Evolutionary conservation across 805 yeast species (phyloP), one percentile per base, ranked within the genome.

Genomic region (Zygosaccharomyces pseudorouxii): DNA sequence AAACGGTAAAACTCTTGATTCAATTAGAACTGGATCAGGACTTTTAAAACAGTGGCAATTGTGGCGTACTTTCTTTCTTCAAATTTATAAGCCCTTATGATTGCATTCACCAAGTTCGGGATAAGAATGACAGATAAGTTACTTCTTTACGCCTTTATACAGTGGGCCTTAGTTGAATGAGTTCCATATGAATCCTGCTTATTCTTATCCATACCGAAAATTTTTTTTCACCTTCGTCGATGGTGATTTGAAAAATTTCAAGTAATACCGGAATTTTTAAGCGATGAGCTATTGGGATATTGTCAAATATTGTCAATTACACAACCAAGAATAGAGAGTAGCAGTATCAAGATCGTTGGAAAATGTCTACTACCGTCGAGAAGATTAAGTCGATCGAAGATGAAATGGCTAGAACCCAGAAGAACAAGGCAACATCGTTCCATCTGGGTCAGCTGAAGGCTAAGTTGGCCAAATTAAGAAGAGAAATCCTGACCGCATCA

Each of bases 371-470:
- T 9, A 81, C 84, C 5, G 86, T 81, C 46, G 87, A 82, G 47
- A 77, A 85, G 67, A 85, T 86, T 64, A 83, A 86, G 73, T 83
- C 84, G 72, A 86, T 90, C 75, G 97, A 92, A 71, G 93, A 86
- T 71, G 99, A 92, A 77, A 92, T 92, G 99, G 90, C 97, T 73
- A 78, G 78, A 62, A 93, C 99, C 63, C 99, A 93, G 68, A 93
- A 92, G 73, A 93, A 93, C 73, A 93, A 93, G 81, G 95, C 95
- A 65, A 93, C 99, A 3, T 88, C 93, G 56, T 92, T 86, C 73
- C 99, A 93, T 76, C 74, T 93, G 77, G 99, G 99, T 64, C 96
- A 89, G 73, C 76, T 93, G 55, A 93, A 95, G 71, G 99, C 99
- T 47, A 93, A 93, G 64, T 73, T 93, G 48, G 99, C 99, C 47